Conservation (phyloP, 176 grass and related monocot genomes). For the Oryza coarctata region DNA sequence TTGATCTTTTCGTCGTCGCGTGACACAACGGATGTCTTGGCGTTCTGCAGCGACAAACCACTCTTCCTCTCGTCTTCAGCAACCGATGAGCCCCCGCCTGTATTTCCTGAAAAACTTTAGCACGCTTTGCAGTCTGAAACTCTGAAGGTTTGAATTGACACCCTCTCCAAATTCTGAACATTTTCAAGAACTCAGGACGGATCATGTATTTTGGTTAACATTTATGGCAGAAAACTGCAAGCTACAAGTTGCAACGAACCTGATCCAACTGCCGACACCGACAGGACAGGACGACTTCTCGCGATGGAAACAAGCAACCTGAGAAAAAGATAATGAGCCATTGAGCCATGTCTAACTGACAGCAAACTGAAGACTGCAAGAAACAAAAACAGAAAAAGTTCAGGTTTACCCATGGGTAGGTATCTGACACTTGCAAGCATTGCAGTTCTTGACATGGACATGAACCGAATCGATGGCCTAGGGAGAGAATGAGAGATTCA, state of each 20-base stretch:
- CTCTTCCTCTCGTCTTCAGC: constrained; percentile 42
- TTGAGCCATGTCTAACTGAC: neutral
- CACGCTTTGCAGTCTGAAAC: neutral
- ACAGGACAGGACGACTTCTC: constrained; percentile 23
- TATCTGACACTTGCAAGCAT: neutral
- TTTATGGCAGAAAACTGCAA: neutral
- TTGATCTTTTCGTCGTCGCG: constrained; percentile 52
- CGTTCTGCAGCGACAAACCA: constrained; percentile 43
- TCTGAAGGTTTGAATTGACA: neutral
- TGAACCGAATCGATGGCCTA: constrained; percentile 8
- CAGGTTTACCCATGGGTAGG: constrained; percentile 22
- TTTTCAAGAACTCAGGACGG: neutral
- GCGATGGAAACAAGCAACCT: constrained; percentile 34
- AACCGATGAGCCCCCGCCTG: constrained; percentile 55
- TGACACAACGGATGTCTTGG: constrained; percentile 46
- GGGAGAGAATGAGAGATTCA: neutral
- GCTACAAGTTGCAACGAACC: constrained; percentile 8
- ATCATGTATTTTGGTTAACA: neutral
- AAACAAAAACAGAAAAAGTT: neutral
- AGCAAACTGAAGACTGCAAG: neutral
- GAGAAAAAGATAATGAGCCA: neutral
- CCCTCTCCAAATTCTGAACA: neutral
- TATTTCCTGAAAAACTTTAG: constrained; percentile 17
- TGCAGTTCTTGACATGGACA: constrained; percentile 4
- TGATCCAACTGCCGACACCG: constrained; percentile 39